Base-by-base conservation (phyloP, 805 yeast genomes). In the Schwanniomyces sp. region DNA sequence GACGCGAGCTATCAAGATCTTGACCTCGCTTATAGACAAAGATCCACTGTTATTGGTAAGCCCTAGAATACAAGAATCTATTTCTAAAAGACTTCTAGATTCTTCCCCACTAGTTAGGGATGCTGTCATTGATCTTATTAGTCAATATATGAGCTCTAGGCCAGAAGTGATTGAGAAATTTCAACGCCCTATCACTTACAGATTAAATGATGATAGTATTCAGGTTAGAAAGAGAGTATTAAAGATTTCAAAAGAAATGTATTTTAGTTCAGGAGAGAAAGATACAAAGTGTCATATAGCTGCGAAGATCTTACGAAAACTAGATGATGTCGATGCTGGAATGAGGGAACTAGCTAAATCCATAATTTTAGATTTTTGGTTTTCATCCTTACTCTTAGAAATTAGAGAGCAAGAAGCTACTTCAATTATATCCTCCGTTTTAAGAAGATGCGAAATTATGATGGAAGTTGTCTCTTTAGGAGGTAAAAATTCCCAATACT, bases 51-150 rank as follows among this genome's bases (percentile, higher is more conserved):
- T 89, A 18, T 62, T 88, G 39, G 59, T 72, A 1, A 66, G 77
- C 2, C 75, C 82, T 1, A 66, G 67, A 8, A 76, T 89, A 6
- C 82, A 76, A 52, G 65, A 65, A 1, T 73, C 86, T 0, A 69
- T 90, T 2, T 67, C 80, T 1, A 68, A 63, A 8, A 67, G 82
- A 40, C 64, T 90, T 34, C 64, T 59, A 5, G 92, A 86, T 51
- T 58, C 76, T 0, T 86, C 90, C 2, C 82, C 95, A 0, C 76
- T 84, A 34, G 92, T 89, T 0, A 75, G 90, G 48, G 91, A 86
- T 55, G 88, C 95, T 0, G 85, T 85, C 2, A 67, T 90, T 26
- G 94, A 88, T 38, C 70, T 90, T 34, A 64, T 90, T 24, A 75
- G 76, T 9, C 74, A 70, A 44, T 80, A 76, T 46, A 58, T 84